Percentiles rank a stretch among this genome's conserved stretches.
Evolutionary conservation across 2,329 filamentous ascomycete genomes (phyloP).

Genomic region (Chlorencoelia australis): DNA sequence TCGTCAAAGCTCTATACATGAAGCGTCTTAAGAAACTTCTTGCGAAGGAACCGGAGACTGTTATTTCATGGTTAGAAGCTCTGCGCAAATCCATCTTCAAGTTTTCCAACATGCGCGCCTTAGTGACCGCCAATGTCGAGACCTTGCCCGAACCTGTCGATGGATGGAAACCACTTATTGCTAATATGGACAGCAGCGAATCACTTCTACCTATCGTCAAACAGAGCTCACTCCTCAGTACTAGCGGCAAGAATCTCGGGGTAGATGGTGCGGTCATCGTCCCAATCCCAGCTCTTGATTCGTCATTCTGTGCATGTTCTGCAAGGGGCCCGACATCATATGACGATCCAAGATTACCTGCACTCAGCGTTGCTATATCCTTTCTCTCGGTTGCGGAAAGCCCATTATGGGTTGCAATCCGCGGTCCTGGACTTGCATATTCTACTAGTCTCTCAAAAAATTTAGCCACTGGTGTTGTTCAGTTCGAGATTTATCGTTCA

Average conservation of each 20-base stretch:
- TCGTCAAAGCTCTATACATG: slow-evolving; percentile 81
- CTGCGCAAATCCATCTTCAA: slow-evolving; percentile 69
- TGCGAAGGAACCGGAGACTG: slow-evolving; percentile 61
- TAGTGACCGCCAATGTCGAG: slow-evolving; percentile 72
- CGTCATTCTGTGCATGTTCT: slow-evolving; percentile 74
- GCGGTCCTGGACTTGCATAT: slow-evolving; percentile 88
- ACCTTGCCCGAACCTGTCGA: slow-evolving; percentile 67
- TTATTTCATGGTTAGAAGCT: slow-evolving; percentile 68
- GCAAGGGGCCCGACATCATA: slow-evolving; percentile 66
- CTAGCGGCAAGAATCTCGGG: slow-evolving; percentile 66
- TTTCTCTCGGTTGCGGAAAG: slow-evolving; percentile 93
- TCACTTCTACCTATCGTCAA: slow-evolving; percentile 61
- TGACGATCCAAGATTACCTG: slow-evolving; percentile 66
- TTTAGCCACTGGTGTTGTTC: slow-evolving; percentile 67
- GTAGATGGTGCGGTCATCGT: slow-evolving; percentile 66
- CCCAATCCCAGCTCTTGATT: slow-evolving; percentile 87
- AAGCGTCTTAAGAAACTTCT: slow-evolving; percentile 77
- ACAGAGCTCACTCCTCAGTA: slow-evolving; percentile 60
- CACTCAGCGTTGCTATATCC: slow-evolving; percentile 76
- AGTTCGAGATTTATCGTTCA: slow-evolving; percentile 81
- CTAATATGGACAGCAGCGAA: slow-evolving; percentile 31
- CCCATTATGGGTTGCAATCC: slow-evolving; percentile 85
- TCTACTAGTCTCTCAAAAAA: slow-evolving; percentile 72
- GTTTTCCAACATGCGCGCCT: slow-evolving; percentile 74
- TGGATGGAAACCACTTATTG: slow-evolving; percentile 58